A percentile compares a stretch with the other conserved stretches of the same genome.
Conservation (phyloP, 768 basidiomycete species). For the Leccinum olivaceopallidum region DNA sequence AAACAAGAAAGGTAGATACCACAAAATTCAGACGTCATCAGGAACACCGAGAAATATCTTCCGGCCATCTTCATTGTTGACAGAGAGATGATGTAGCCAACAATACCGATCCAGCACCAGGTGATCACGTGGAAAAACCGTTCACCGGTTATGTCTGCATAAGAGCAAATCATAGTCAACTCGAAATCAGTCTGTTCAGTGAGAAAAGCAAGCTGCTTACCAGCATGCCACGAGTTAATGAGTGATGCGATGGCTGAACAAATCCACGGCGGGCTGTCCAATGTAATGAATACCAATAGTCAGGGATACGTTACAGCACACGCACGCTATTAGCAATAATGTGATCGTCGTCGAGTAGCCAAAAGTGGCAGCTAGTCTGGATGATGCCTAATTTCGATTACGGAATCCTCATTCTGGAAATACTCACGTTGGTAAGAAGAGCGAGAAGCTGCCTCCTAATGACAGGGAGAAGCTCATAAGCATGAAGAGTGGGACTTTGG, state of each 20-base stretch:
- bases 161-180: conserved; percentile 14
- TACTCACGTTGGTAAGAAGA: conserved; percentile 46
- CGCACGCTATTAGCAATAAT: conserved; percentile 59
- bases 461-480: conserved; percentile 55
- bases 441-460: conserved; percentile 57
- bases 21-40: conserved; percentile 58
- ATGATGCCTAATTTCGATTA: conserved; percentile 8
- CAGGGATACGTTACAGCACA: not conserved
- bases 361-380: conserved; percentile 46
- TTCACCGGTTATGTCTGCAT: conserved; percentile 56
- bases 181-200: not conserved
- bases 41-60: conserved; percentile 61
- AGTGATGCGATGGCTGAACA: conserved; percentile 51
- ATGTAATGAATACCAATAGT: not conserved
- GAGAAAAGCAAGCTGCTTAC: conserved; percentile 23
- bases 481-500: conserved; percentile 44
- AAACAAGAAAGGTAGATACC: conserved; percentile 26
- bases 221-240: conserved; percentile 31
- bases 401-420: not conserved
- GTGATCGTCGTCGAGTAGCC: conserved; percentile 47
- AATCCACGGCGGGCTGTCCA: conserved; percentile 60
- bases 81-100: conserved; percentile 62
- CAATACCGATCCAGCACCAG: conserved; percentile 61
- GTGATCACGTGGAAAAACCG: conserved; percentile 59
- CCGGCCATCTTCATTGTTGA: conserved; percentile 50